Percentiles rank a stretch among this genome's conserved stretches.
These are phyloP conservation scores for Nitzschia sp. DNA, from an alignment of 108 stramenopile genomes.

Conservation along the genomic window DNA sequence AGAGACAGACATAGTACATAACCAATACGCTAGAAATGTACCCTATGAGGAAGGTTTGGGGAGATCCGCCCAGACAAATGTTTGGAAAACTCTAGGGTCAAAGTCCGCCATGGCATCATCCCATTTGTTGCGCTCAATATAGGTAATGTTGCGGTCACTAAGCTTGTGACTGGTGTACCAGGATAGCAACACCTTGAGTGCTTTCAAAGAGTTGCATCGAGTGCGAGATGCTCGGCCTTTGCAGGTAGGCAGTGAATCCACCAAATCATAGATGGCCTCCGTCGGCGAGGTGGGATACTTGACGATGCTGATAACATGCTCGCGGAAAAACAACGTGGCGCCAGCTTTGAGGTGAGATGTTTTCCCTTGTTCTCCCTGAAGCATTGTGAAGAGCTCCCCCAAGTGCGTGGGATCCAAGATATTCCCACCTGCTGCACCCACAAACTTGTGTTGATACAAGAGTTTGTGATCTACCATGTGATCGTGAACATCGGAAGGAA, in stretches of 20 bases:
- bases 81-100: constrained; percentile 90
- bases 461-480: constrained; percentile 82
- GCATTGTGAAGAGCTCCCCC: constrained; percentile 43
- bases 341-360: constrained; percentile 50
- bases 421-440: constrained; percentile 82
- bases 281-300: constrained; percentile 55
- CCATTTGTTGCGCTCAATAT: constrained; percentile 81
- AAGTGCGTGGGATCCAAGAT: constrained; percentile 64
- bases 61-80: constrained; percentile 76
- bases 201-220: constrained; percentile 62
- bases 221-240: constrained; percentile 63
- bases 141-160: constrained; percentile 61
- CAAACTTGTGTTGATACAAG: constrained; percentile 78
- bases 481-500: constrained; percentile 90
- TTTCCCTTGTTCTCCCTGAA: constrained; percentile 43
- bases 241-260: constrained; percentile 75
- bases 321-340: constrained; percentile 85
- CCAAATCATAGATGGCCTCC: constrained; percentile 64
- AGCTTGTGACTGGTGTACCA: constrained; percentile 82
- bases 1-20: not conserved
- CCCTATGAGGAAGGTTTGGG: constrained; percentile 26
- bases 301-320: constrained; percentile 85
- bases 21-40: not conserved
- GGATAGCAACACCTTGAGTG: constrained; percentile 56
- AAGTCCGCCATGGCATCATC: constrained; percentile 85